Evolutionary conservation across 1,284 basidiomycete genomes (phyloP).

Genomic region (Fistulinella cinereoalba): DNA sequence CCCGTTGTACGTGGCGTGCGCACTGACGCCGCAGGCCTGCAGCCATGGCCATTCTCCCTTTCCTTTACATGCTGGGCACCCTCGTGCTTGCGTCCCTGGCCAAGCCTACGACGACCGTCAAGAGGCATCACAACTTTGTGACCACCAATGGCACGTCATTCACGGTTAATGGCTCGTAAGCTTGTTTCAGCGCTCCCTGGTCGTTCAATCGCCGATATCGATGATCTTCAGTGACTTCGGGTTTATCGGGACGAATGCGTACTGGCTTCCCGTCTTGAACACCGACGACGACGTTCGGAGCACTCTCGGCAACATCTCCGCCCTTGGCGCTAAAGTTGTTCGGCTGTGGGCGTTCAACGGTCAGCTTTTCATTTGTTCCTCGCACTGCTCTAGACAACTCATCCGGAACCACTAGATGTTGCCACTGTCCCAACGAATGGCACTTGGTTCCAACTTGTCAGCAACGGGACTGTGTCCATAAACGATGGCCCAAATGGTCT

Average conservation of each 20-base stretch:
- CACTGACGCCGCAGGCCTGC: slow-evolving; percentile 1
- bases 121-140: slow-evolving; percentile 38
- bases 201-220: slow-evolving; percentile 2
- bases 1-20: slow-evolving; percentile 1
- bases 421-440: slow-evolving; percentile 49
- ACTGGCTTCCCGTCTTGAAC: slow-evolving; percentile 62
- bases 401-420: slow-evolving; percentile 41
- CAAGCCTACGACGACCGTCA: slow-evolving; percentile 16
- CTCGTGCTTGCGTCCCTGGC: slow-evolving; percentile 13
- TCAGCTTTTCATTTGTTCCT: slow-evolving; percentile 24
- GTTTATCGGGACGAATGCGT: slow-evolving; percentile 64
- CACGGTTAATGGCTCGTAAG: slow-evolving; percentile 47
- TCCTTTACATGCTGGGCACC: slow-evolving; percentile 14
- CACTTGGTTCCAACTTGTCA: slow-evolving; percentile 55
- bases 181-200: slow-evolving; percentile 11
- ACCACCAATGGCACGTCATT: slow-evolving; percentile 43
- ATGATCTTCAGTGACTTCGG: slow-evolving; percentile 42
- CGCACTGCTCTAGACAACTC: slow-evolving; percentile 7
- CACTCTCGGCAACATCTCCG: slow-evolving; percentile 56
- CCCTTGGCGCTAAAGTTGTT: slow-evolving; percentile 57
- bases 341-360: slow-evolving; percentile 68
- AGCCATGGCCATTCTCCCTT: slow-evolving; percentile 20
- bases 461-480: slow-evolving; percentile 46
- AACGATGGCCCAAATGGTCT: slow-evolving; percentile 66
- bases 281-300: slow-evolving; percentile 55